Evolutionary conservation across 1,284 basidiomycete species (phyloP).

Genomic region (Farysia itapuensis): DNA sequence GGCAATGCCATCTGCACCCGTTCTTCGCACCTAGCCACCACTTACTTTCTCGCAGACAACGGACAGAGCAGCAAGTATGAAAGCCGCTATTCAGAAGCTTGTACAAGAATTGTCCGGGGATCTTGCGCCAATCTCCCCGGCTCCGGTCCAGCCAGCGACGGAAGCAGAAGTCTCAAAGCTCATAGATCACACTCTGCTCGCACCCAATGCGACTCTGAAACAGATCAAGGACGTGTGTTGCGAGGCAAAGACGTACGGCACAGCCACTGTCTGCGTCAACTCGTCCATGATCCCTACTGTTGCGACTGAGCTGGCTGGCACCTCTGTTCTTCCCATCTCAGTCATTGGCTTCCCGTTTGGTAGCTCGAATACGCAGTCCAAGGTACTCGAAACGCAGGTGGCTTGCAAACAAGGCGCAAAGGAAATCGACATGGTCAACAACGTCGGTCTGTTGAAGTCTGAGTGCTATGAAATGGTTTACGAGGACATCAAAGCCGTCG

Average conservation of each 20-base stretch:
- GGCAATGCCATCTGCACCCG: too few relatives aligned
- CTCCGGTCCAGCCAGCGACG: slow-evolving; percentile 18
- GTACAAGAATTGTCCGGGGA: background rate
- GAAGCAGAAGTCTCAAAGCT: slow-evolving; percentile 26
- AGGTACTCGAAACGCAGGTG: slow-evolving; percentile 35
- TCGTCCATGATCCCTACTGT: slow-evolving; percentile 59
- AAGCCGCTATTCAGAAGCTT: background rate
- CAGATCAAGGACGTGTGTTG: slow-evolving; percentile 34
- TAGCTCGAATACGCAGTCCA: slow-evolving; percentile 28
- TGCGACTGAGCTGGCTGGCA: slow-evolving; percentile 63
- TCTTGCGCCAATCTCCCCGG: slow-evolving; percentile 15
- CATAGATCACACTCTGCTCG: slow-evolving; percentile 56
- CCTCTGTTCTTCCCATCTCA: slow-evolving; percentile 27
- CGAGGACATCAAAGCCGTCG: slow-evolving; percentile 38
- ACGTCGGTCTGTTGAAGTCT: slow-evolving; percentile 43
- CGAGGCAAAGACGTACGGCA: slow-evolving; percentile 33
- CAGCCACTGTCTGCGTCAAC: slow-evolving; percentile 52
- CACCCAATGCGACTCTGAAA: slow-evolving; percentile 34
- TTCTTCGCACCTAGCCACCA: too few relatives aligned
- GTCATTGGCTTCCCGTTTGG: slow-evolving; percentile 46
- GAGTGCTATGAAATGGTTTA: slow-evolving; percentile 25
- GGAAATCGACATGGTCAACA: slow-evolving; percentile 57
- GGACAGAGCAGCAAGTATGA: background rate
- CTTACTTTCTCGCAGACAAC: background rate
- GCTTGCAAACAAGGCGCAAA: slow-evolving; percentile 37